phyloP scores from a whole-genome alignment of 805 yeast genomes.

The Yamadazyma olivae region DNA sequence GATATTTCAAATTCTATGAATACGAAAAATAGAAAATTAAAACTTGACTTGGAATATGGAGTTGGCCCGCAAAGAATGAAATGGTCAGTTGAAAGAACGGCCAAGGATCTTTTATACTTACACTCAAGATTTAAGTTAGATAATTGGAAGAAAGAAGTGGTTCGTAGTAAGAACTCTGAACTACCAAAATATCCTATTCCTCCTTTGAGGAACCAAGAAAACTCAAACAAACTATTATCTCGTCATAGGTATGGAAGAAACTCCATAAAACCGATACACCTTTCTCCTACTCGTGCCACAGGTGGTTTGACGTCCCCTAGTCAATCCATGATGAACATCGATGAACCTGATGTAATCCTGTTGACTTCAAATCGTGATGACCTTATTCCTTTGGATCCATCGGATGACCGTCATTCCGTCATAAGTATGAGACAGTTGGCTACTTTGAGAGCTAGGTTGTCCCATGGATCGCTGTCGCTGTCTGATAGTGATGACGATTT shows the following conservation, averaged over 20 bases:
- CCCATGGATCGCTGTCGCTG: slow-evolving; percentile 19
- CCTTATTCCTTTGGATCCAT: background rate
- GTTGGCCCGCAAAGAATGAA: slow-evolving; percentile 71
- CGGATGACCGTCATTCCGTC: slow-evolving; percentile 4
- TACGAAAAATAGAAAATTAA: slow-evolving; percentile 46
- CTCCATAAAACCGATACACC: background rate
- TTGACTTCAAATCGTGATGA: background rate
- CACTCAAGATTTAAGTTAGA: slow-evolving; percentile 66
- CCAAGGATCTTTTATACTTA: slow-evolving; percentile 66
- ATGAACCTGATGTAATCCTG: background rate
- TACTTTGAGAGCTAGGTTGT: slow-evolving; percentile 27
- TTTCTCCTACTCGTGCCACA: background rate
- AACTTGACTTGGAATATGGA: slow-evolving; percentile 86
- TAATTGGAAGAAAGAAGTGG: slow-evolving; percentile 29
- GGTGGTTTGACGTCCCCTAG: background rate
- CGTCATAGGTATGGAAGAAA: background rate
- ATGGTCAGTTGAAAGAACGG: slow-evolving; percentile 76
- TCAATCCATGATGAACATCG: background rate
- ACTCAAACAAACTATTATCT: background rate
- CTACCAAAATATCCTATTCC: slow-evolving; percentile 48
- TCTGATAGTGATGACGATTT: slow-evolving; percentile 11
- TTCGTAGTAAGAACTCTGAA: slow-evolving; percentile 31
- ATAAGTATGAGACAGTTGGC: slow-evolving; percentile 21
- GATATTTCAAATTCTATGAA: slow-evolving; percentile 42
- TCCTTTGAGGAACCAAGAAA: slow-evolving; percentile 21